phyloP scores from a whole-genome alignment of 108 stramenopile genomes.

The Discostella stelligeroides region DNA sequence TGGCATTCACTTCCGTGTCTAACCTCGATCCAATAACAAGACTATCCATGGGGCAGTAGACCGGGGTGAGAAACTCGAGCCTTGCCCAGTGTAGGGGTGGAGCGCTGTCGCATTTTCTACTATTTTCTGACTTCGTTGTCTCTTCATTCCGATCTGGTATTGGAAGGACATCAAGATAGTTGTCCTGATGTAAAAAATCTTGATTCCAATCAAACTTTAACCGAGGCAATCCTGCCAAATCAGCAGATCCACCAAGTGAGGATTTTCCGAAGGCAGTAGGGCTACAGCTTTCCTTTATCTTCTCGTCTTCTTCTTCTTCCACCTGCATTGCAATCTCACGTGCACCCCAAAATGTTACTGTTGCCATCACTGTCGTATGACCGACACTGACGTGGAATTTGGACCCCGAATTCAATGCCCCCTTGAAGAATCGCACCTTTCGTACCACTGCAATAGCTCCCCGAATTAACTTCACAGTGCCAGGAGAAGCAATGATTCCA shows the following conservation, averaged over 20 bases:
- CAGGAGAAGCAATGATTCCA: constrained; percentile 87
- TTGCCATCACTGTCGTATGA: constrained; percentile 96
- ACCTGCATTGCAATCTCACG: constrained; percentile 65
- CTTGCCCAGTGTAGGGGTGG: constrained; percentile 91
- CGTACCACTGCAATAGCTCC: constrained; percentile 89
- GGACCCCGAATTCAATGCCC: constrained; percentile 55
- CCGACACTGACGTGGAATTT: constrained; percentile 96
- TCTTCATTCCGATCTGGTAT: constrained; percentile 19
- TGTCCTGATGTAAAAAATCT: constrained; percentile 86
- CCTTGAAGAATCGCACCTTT: constrained; percentile 86
- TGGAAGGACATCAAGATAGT: constrained; percentile 61
- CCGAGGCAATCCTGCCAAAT: constrained; percentile 77
- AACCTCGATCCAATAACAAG: constrained; percentile 93
- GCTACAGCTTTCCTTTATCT: constrained; percentile 19
- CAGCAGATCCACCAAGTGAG: constrained; percentile 77
- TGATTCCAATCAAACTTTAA: constrained; percentile 77
- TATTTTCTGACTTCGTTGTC: constrained; percentile 6
- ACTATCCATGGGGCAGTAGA: constrained; percentile 85
- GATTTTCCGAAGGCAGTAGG: constrained; percentile 45
- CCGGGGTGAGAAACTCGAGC: constrained; percentile 88
- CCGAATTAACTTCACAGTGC: constrained; percentile 72
- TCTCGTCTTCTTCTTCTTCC: constrained; percentile 21
- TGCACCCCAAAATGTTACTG: constrained; percentile 96
- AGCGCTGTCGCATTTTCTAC: constrained; percentile 16
- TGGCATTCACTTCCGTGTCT: constrained; percentile 74